Evolutionary conservation across 2,329 filamentous ascomycete genomes (phyloP).

Genomic region (Fusarium gaditjirri): DNA sequence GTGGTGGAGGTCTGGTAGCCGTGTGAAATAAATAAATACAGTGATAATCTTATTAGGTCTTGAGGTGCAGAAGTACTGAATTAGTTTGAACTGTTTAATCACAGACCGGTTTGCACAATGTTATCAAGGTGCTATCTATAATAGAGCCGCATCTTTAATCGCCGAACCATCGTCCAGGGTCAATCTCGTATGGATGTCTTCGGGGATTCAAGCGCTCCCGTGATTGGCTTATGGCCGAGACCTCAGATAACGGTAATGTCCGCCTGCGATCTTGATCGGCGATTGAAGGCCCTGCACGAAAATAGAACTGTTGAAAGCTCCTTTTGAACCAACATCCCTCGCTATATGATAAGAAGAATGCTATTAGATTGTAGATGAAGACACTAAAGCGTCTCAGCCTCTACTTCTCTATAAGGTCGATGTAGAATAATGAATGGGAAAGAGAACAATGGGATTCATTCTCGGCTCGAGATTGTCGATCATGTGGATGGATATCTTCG

Average conservation of each 20-base stretch:
- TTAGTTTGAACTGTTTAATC: neutral
- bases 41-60: neutral
- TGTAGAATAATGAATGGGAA: neutral
- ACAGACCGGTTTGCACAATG: too few species aligned
- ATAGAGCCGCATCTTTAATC: neutral
- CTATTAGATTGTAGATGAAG: too few species aligned
- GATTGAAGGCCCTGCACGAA: neutral
- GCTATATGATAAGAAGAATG: too few species aligned
- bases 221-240: neutral
- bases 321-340: too few species aligned
- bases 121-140: neutral
- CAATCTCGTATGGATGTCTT: rapidly evolving
- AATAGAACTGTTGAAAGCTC: neutral
- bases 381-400: too few species aligned
- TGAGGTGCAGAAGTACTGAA: neutral
- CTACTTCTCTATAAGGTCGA: neutral
- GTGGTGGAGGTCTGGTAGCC: neutral
- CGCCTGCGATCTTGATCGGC: neutral
- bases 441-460: neutral
- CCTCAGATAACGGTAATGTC: neutral
- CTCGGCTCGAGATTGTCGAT: neutral
- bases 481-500: neutral
- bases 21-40: too few species aligned
- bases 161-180: neutral
- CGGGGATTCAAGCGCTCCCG: neutral